These are phyloP conservation scores for Suhomyces atakaporum DNA, from an alignment of 1,139 yeast species.

Conservation along the genomic window DNA sequence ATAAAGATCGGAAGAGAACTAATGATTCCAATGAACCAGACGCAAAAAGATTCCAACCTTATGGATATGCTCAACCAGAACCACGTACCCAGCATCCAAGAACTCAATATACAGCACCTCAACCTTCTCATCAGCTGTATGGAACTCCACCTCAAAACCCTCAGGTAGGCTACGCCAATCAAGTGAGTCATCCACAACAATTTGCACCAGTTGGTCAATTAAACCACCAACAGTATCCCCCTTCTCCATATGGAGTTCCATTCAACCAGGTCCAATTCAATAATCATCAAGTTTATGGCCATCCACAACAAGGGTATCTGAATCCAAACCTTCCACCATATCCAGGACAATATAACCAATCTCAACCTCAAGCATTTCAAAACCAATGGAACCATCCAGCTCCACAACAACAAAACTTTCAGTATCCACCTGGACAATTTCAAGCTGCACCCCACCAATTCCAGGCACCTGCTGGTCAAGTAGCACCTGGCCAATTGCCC, in stretches of 20 bases:
- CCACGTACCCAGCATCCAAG: conserved; percentile 13
- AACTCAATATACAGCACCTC: conserved; percentile 13
- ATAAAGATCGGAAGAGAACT: conserved; percentile 14
- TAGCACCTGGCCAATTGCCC: conserved; percentile 13
- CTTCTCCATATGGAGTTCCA: conserved; percentile 20
- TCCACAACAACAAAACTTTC: conserved; percentile 4
- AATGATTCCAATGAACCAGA: conserved; percentile 9
- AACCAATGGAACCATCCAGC: conserved; percentile 7
- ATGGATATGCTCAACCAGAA: conserved; percentile 25
- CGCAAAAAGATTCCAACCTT: conserved; percentile 24
- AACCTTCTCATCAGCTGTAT: conserved; percentile 8
- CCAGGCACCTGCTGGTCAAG: conserved; percentile 15
- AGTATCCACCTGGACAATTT: conserved; percentile 13
- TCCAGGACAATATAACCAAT: conserved; percentile 9
- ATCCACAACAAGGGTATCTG: conserved; percentile 1
- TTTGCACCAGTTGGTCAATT: not conserved
- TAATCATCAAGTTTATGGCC: conserved; percentile 10
- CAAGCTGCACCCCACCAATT: conserved; percentile 16
- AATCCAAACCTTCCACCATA: conserved; percentile 7
- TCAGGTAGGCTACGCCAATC: conserved; percentile 1
- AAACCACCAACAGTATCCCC: conserved; percentile 2
- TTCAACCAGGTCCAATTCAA: conserved; percentile 15
- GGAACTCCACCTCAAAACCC: conserved; percentile 2
- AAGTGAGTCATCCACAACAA: not conserved
- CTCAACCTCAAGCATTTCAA: conserved; percentile 7